Conservation (phyloP, 2,329 filamentous ascomycete genomes). For the Venturiaceae sp. region DNA sequence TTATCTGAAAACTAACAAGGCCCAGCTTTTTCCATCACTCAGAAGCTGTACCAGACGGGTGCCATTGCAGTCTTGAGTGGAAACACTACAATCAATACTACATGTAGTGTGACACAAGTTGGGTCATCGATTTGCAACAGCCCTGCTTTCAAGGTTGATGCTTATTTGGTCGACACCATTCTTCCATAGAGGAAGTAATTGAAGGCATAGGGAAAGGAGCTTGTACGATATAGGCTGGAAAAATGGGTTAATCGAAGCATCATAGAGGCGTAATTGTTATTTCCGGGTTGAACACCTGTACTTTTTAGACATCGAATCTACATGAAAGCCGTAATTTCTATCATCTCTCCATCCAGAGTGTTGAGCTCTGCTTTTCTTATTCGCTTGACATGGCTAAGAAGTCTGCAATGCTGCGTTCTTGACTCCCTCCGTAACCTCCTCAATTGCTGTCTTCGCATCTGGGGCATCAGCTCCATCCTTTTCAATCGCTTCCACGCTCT, state of each 20-base stretch:
- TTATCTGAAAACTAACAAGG: background rate
- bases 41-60: background rate
- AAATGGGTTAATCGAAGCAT: background rate
- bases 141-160: background rate
- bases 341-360: background rate
- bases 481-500: slow-evolving; percentile 72
- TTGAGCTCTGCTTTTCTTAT: background rate
- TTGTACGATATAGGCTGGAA: background rate
- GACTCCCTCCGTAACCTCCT: slow-evolving; percentile 34
- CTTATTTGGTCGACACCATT: background rate
- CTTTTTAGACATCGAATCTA: background rate
- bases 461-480: slow-evolving; percentile 47
- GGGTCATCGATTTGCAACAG: background rate
- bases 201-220: background rate
- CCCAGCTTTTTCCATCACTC: background rate
- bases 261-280: too few relatives aligned
- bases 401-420: slow-evolving; percentile 35
- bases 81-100: background rate
- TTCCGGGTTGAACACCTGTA: too few relatives aligned
- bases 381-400: slow-evolving; percentile 11
- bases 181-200: background rate
- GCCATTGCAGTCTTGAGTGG: background rate
- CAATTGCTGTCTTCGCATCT: slow-evolving; percentile 24
- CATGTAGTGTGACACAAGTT: background rate
- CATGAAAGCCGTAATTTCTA: background rate